Conservation (phyloP, 2,329 filamentous ascomycete species). For the Fusarium tupiense region DNA sequence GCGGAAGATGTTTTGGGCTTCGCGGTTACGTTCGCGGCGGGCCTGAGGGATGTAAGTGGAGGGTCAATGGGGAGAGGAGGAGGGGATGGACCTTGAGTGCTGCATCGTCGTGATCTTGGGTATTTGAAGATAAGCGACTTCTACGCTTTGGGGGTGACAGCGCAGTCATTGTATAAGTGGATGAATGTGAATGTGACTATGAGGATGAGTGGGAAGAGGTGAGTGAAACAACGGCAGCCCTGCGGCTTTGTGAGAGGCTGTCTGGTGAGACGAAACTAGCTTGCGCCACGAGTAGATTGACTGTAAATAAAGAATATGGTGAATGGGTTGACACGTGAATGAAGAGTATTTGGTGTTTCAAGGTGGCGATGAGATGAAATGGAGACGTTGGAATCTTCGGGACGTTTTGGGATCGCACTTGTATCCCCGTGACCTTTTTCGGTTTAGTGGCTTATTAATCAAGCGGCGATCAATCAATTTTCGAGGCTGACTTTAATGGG, state of each 20-base stretch:
- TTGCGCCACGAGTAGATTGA: not conserved
- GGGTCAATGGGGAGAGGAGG: not conserved
- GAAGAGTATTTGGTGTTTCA: not conserved
- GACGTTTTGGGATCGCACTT: constrained; percentile 24
- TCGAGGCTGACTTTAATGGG: not conserved
- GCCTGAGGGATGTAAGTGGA: constrained; percentile 31
- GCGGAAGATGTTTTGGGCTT: constrained; percentile 45
- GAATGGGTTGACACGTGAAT: not conserved
- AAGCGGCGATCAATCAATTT: not conserved
- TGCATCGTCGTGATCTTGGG: constrained; percentile 36
- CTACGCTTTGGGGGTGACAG: constrained; percentile 30
- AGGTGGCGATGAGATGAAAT: constrained; percentile 14
- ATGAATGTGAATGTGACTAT: not conserved
- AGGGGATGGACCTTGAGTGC: constrained; percentile 35
- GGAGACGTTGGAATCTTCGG: constrained; percentile 23
- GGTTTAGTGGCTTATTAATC: constrained; percentile 16
- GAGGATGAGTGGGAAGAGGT: not conserved
- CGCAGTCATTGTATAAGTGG: constrained; percentile 18
- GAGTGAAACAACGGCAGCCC: not conserved
- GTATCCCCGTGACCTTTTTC: constrained; percentile 26
- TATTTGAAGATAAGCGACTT: constrained; percentile 32
- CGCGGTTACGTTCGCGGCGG: constrained; percentile 44
- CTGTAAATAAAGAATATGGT: not conserved
- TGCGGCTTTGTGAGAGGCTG: not conserved
- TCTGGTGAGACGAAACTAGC: not conserved